Conservation (phyloP, 2,329 filamentous ascomycete species). For the Hirsutella thompsonii region DNA sequence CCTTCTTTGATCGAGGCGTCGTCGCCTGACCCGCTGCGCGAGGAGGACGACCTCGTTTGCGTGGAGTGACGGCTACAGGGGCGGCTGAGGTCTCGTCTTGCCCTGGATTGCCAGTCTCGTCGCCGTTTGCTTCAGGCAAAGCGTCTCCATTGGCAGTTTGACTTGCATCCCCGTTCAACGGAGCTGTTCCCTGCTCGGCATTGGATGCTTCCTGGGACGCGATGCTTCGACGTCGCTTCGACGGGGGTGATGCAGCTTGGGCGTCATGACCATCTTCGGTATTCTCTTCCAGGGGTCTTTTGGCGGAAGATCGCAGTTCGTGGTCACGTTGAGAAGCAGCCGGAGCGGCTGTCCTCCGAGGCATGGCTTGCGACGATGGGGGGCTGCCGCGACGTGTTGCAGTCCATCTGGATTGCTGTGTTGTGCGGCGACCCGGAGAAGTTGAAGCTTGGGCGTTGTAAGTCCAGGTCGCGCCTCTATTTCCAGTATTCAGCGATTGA, state of each 20-base stretch:
- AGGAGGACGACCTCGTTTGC: constrained; percentile 15
- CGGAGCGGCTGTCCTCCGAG: background rate
- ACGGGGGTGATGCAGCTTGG: constrained; percentile 14
- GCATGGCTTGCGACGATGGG: constrained; percentile 3
- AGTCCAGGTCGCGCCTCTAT: too few relatives aligned
- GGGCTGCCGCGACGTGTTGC: background rate
- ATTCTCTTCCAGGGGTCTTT: constrained; percentile 11
- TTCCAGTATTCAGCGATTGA: too few relatives aligned
- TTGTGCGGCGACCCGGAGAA: background rate
- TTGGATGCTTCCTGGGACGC: constrained; percentile 2
- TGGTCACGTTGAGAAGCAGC: background rate
- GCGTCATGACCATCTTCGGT: constrained; percentile 6
- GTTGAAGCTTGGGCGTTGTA: background rate
- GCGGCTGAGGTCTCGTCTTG: background rate
- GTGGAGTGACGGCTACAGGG: constrained; percentile 14
- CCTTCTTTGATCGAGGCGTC: constrained; percentile 23
- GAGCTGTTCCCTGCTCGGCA: background rate
- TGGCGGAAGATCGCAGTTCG: constrained; percentile 5
- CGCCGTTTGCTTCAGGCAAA: too few relatives aligned
- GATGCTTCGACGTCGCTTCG: constrained; percentile 17
- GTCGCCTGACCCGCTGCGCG: constrained; percentile 14
- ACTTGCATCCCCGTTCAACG: background rate
- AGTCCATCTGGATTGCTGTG: background rate
- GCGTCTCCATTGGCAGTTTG: background rate
- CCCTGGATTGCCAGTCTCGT: background rate